Percentiles rank a stretch among this genome's conserved stretches.
These are phyloP conservation scores for Lentinula novae-zelandiae DNA, from an alignment of 1,284 basidiomycete genomes.

Conservation along the genomic window DNA sequence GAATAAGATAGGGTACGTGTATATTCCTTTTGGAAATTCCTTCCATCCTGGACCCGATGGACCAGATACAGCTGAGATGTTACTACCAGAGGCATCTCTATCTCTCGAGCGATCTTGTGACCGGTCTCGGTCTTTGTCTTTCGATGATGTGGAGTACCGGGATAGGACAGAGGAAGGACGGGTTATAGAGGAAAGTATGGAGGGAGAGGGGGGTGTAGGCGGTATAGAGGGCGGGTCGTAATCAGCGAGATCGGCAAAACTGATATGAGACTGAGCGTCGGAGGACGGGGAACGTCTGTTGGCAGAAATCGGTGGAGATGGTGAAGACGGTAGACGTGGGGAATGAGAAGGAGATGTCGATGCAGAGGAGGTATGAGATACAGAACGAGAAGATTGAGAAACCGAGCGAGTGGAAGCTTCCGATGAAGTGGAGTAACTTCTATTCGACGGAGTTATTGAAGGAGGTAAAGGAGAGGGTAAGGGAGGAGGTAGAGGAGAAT, in stretches of 20 bases:
- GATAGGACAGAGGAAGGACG: not conserved
- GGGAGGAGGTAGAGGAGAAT: not conserved
- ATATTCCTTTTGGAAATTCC: conserved; percentile 90
- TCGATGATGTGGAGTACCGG: not conserved
- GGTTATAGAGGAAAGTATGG: not conserved
- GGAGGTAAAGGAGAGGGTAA: not conserved
- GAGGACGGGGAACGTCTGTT: not conserved
- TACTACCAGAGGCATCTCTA: too few species aligned
- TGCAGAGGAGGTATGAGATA: too few species aligned
- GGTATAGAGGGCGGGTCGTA: not conserved
- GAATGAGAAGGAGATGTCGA: too few species aligned
- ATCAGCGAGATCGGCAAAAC: not conserved
- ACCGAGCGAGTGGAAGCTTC: not conserved
- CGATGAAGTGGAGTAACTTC: not conserved
- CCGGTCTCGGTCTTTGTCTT: not conserved
- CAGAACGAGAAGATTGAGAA: not conserved
- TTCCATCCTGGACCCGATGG: conserved; percentile 65
- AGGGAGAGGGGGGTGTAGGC: conserved; percentile 9
- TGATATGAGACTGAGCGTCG: not conserved
- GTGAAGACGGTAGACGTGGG: not conserved
- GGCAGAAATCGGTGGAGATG: not conserved
- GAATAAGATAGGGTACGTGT: conserved; percentile 94
- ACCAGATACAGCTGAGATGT: conserved; percentile 13
- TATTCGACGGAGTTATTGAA: not conserved
- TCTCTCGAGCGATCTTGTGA: not conserved